Base-by-base conservation (phyloP, 352 stramenopile species). In the Albugo candida region DNA sequence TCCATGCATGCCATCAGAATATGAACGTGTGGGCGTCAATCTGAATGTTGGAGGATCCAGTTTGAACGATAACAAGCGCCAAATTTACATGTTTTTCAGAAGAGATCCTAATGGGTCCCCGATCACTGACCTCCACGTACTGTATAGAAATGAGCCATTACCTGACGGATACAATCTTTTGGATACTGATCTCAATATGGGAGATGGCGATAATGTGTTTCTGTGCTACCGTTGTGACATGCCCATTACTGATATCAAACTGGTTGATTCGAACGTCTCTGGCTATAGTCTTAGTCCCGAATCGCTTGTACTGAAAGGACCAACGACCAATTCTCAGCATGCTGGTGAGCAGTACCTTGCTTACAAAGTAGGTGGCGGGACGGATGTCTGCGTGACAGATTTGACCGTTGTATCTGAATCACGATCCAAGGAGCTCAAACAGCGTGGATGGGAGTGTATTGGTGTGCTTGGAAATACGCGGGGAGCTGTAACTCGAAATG, bases 201-300 rank as follows among this genome's bases (percentile, higher is more conserved):
- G 77, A 8, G 77, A 84, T 54, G 79, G 69, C 44, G 70, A 67
- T 12, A 87, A 83, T 36, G 75, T 88, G 5, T 87, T 81, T 41
- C 52, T 92, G 24, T 92, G 79, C 52, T 92, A 91, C 50, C 72
- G 77, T 2, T 83, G 75, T 48, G 79, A 92, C 55, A 89, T 91
- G 75, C 79, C 79, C 5, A 81, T 92, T 48, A 89, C 75, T 0
- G 79, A 92, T 49, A 51, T 92, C 27, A 81, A 83, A 56, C 81
- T 91, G 39, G 77, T 92, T 24, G 82, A 81, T 34, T 75, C 61
- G 16, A 77, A 77, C 36, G 83, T 89, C 24, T 75, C 77, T 18
- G 75, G 79, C 14, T 92, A 91, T 56, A 70, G 70, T 21, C 83
- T 92, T 65, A 51, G 89, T 11, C 75, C 89, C 46, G 60, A 86